A percentile compares a stretch with the other conserved stretches of the same genome.
Evolutionary conservation across 129 eudicot species (phyloP).

Genomic region (Tagetes erecta): DNA sequence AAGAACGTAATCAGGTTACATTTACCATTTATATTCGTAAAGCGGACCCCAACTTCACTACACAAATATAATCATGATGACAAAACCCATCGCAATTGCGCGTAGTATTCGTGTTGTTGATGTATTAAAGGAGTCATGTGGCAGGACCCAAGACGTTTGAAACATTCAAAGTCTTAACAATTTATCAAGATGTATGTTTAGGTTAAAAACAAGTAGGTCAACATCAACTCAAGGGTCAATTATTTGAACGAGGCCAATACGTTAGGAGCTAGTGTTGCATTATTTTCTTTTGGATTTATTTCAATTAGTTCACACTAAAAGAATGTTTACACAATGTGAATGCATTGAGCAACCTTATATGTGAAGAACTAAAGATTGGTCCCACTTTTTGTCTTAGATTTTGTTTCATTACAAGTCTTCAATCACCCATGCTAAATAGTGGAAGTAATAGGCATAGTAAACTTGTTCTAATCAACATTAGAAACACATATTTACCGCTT

Average conservation of each 20-base stretch:
- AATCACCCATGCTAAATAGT: neutral
- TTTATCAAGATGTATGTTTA: neutral
- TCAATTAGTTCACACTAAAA: constrained; percentile 33
- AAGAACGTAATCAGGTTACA: neutral
- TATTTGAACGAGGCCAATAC: constrained; percentile 6
- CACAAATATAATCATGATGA: neutral
- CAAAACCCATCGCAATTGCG: neutral
- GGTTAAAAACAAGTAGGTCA: constrained; percentile 27
- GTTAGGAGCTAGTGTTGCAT: constrained; percentile 11
- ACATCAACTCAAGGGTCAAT: constrained; percentile 26
- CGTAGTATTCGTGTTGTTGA: constrained; percentile 11
- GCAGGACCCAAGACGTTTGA: constrained; percentile 17
- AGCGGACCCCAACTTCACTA: neutral
- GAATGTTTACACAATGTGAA: constrained; percentile 4
- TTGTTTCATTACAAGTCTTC: no score
- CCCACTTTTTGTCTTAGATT: neutral
- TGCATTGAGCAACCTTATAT: neutral
- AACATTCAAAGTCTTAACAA: constrained; percentile 13
- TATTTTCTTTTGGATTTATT: constrained; percentile 22
- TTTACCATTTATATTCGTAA: neutral
- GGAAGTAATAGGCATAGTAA: neutral
- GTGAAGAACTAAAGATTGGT: neutral
- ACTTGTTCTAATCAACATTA: neutral
- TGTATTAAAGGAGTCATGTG: neutral
- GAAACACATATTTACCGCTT: neutral